Evolutionary conservation across 2,329 filamentous ascomycete species (phyloP).

Genomic region (Eurotiales sp.): DNA sequence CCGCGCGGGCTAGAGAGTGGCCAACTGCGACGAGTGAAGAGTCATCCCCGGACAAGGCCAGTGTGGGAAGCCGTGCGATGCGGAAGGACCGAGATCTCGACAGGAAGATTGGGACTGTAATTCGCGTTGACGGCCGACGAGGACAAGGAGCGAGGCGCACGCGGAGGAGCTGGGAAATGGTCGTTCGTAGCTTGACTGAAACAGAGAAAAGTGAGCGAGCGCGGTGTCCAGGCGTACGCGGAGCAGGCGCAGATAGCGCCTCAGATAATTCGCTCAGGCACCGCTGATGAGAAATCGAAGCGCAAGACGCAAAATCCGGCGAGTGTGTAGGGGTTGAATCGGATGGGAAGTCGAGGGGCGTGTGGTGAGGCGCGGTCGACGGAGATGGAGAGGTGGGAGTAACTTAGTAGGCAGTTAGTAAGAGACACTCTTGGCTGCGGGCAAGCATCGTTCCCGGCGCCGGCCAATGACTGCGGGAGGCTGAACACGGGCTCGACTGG

Average conservation of each 20-base stretch:
- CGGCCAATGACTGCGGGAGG: constrained; percentile 3
- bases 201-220: constrained; percentile 13
- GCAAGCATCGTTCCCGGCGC: constrained; percentile 10
- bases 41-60: constrained; percentile 38
- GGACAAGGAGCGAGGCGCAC: constrained; percentile 4
- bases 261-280: not conserved
- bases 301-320: not conserved
- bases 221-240: constrained; percentile 11
- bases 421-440: constrained; percentile 8
- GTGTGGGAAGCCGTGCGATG: not conserved
- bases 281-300: not conserved
- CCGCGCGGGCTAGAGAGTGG: constrained; percentile 39
- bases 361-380: constrained; percentile 11
- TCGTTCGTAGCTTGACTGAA: constrained; percentile 9
- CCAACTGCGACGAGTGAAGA: constrained; percentile 33
- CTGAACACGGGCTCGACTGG: not conserved
- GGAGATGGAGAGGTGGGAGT: constrained; percentile 3
- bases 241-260: constrained; percentile 13
- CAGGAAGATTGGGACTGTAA: not conserved
- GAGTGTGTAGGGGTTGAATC: not conserved
- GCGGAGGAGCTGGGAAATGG: constrained; percentile 7
- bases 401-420: constrained; percentile 6
- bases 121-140: constrained; percentile 2
- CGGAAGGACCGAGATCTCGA: not conserved
- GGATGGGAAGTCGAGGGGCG: constrained; percentile 10